Evolutionary conservation across 768 basidiomycete species (phyloP), one percentile per base, ranked within the genome.

Genomic region (Suillus fuscotomentosus): DNA sequence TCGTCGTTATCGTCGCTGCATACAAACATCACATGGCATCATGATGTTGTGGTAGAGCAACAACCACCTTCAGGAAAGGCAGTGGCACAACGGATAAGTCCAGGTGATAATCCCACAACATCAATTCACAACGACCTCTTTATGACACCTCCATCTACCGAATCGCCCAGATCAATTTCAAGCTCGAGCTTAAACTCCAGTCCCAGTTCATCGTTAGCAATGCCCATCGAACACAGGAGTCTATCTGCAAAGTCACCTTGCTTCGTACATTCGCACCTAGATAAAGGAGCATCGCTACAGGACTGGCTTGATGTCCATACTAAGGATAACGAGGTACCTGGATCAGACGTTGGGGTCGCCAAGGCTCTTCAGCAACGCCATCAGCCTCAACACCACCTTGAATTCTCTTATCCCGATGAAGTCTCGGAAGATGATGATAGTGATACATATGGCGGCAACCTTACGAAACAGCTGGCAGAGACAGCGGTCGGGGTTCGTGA

Each of bases 401-500:
- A 69, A 10, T 57, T 75, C 57, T 63, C 63, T 22, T 43, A 20
- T 57, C 56, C 63, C 34, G 68, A 77, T 55, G 36, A 62, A n/a
- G 60, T 73, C 47, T 48, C 72, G 20, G 56, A 63, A 36, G 60
- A 41, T 54, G 84, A 83, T 55, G 88, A 87, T 38, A 88, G 90
- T 36, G 88, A 92, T 27, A 89, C 88, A 53, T 87, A 86, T 66
- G 85, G 84, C 1, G 84, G 86, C 50, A 96, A 89, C 73, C 77
- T 99, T 70, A 99, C 97, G 7, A 90, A 86, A 73, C 94, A 95
- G 69, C 83, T 99, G 15, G 97, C 97, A 9, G 97, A 97, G 79
- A 99, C 97, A 22, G 97, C 97, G 20, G 93, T 95, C 14, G 92
- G 95, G 45, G 97, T 99, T 13, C 85, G 97, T 56, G 97, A 99